These are phyloP conservation scores for Aurantiochytrium sp. DNA, from an alignment of 108 stramenopile genomes.

Conservation along the genomic window DNA sequence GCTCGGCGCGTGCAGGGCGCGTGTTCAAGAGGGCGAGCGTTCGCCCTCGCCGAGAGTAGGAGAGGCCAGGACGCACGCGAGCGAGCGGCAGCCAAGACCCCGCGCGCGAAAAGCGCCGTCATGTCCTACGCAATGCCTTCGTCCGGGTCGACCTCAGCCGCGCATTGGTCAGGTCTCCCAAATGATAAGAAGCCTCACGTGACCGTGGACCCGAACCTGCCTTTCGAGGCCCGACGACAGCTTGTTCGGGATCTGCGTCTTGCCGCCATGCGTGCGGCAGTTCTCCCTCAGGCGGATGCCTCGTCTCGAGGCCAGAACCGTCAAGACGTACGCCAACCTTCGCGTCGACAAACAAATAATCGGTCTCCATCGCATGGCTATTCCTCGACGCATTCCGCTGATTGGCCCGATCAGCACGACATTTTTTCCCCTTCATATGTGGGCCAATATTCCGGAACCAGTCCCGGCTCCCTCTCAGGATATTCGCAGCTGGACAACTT, in stretches of 20 bases:
- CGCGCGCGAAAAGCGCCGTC: neutral
- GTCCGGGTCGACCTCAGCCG: neutral
- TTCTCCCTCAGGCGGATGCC: neutral
- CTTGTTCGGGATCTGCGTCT: neutral
- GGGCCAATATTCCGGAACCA: neutral
- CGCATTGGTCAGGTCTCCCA: neutral
- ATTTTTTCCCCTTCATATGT: neutral
- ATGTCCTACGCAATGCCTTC: neutral
- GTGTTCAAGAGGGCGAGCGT: no score
- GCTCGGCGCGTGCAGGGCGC: no score
- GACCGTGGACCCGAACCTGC: neutral
- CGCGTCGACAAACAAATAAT: no score
- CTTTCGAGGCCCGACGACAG: neutral
- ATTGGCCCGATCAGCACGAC: neutral
- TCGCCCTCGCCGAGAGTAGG: no score
- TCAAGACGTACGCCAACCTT: no score
- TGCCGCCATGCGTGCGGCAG: neutral
- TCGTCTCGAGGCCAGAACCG: no score
- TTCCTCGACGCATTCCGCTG: no score
- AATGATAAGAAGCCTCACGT: neutral
- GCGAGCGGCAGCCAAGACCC: neutral
- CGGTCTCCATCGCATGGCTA: no score
- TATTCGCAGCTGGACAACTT: neutral
- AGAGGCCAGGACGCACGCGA: no score
- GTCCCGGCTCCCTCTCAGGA: neutral